Evolutionary conservation across 192 early-diverging fungal genomes (phyloP), one percentile per base, ranked within the genome.

Genomic region (Geosiphon pyriformis): DNA sequence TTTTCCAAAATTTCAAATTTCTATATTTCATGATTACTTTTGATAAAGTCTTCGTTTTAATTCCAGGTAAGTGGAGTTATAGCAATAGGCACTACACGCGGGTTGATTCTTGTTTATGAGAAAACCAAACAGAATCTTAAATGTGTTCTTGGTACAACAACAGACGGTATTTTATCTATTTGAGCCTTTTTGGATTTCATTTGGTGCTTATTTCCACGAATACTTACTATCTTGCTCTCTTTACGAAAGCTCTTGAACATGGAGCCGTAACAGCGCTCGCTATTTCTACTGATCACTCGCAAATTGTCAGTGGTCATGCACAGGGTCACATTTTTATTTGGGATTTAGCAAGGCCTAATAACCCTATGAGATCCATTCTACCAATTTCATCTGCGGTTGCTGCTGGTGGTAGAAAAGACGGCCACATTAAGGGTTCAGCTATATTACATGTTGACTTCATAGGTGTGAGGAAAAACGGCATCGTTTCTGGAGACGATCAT

Each of bases 381-480:
- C 83, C 83, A 1, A 74, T 85, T 34, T 66, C 76, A 2, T 57
- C 66, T 33, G 68, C 77, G 15, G 70, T 70, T 59, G 78, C 80
- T n/a, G 42, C 78, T 11, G 67, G 76, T 18, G 76, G 78, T 30
- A 49, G 80, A 54, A 85, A 80, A 58, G 76, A 80, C 67, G 83
- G 83, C 11, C 83, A 85, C 62, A 71, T 85, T 23, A 71, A 74
- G 61, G 83, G 80, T 34, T 72, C 83, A 2, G 70, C 81, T 11
- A 79, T 85, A 57, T 61, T 85, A 29, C 78, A 81, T 70, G 70
- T 85, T 61, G 83, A 74, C 8, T 85, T 85, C 68, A 69, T 83
- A 25, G 81, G 83, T 15, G 73, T 83, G 25, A 77, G 79, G 53
- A 74, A 81, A 53, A 73, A 78, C 8, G 81, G 81, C 27, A 76